Conservation (phyloP, 2,329 filamentous ascomycete species). For the Aspergillus brunneoviolaceus region DNA sequence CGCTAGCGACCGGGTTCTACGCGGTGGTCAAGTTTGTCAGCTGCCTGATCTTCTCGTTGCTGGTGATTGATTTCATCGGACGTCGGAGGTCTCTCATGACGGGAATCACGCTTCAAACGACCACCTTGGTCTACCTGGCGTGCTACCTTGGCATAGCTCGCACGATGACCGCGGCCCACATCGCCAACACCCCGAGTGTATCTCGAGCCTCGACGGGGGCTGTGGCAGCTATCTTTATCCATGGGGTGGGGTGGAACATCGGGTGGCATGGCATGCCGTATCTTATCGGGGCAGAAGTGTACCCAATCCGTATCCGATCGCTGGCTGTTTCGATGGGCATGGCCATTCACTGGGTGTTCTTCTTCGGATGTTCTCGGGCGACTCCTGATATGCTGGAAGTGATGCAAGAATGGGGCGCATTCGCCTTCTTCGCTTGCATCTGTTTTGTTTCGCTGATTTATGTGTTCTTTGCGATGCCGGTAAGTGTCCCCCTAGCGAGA, state of each 20-base stretch:
- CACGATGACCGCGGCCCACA: slow-evolving; percentile 14
- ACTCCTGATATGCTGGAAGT: slow-evolving; percentile 25
- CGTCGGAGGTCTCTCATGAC: slow-evolving; percentile 41
- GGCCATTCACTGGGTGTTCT: slow-evolving; percentile 44
- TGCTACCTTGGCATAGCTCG: slow-evolving; percentile 39
- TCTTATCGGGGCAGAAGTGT: slow-evolving; percentile 48
- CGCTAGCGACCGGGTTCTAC: slow-evolving; percentile 48
- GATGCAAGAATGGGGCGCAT: slow-evolving; percentile 24
- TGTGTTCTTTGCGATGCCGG: slow-evolving; percentile 24
- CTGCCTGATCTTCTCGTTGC: slow-evolving; percentile 44
- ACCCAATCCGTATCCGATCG: slow-evolving; percentile 48
- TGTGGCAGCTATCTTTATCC: slow-evolving; percentile 47
- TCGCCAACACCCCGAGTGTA: slow-evolving; percentile 20
- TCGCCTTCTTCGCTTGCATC: slow-evolving; percentile 23
- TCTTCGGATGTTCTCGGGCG: slow-evolving; percentile 32
- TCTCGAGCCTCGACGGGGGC: slow-evolving; percentile 40
- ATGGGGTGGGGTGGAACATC: slow-evolving; percentile 48
- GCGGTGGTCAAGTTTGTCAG: slow-evolving; percentile 46
- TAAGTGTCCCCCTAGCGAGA: slow-evolving; percentile 1
- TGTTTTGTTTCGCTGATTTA: slow-evolving; percentile 22
- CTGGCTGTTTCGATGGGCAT: slow-evolving; percentile 24
- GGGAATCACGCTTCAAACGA: slow-evolving; percentile 40
- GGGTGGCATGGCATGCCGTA: slow-evolving; percentile 45
- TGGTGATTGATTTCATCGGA: slow-evolving; percentile 48
- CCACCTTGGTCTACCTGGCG: slow-evolving; percentile 45